Evolutionary conservation across 495 filamentous ascomycete genomes (phyloP), one percentile per base, ranked within the genome.

Genomic region (Barbatosphaeria neglecta): DNA sequence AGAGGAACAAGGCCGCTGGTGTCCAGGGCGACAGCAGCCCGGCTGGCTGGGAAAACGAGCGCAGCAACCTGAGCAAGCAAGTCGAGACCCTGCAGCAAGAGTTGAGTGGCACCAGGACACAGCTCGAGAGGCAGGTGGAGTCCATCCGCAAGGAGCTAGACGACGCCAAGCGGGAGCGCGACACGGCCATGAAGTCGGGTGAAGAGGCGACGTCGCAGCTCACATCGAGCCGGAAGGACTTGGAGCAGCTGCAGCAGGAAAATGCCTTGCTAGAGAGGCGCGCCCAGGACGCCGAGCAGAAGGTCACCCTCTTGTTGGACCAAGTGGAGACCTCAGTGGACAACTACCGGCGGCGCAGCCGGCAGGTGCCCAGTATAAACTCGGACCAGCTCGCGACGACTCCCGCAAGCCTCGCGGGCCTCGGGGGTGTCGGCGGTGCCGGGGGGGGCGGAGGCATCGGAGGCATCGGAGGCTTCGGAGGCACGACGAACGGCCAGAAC

Each of bases 261-360:
- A 95, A 97, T 55, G 63, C 62, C 0, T 62, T 81, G 44, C 76
- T 97, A 1, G 92, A 95, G 56, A 73, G 71, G 22, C 81, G 90
- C 31, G 90, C 90, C 9, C 68, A 80, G 24, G 90, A 95, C 57
- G 92, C 92, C 11, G 92, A 99, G 66, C 78, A 87, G 38, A 93
- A 90, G 55, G 93, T 97, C 40, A 85, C 83, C 35, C 78, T 94
- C 59, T 78, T 97, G 18, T 77, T 99, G 22, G 88, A 97, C 60
- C 90, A 96, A 56, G 87, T 99, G 24, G 90, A 90, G 57, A 78
- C 78, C 13, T 93, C 87, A 2, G 92, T 99, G 15, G 90, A 90
- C 62, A 92, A 90, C 56, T 96, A 95, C 63, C 84, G 92, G 39
- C 82, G 92, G 41, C 89, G 69, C 47, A 63, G 67, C 55, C 58